Evolutionary conservation across 2,329 filamentous ascomycete species (phyloP).

Genomic region (Talaromyces islandicus): DNA sequence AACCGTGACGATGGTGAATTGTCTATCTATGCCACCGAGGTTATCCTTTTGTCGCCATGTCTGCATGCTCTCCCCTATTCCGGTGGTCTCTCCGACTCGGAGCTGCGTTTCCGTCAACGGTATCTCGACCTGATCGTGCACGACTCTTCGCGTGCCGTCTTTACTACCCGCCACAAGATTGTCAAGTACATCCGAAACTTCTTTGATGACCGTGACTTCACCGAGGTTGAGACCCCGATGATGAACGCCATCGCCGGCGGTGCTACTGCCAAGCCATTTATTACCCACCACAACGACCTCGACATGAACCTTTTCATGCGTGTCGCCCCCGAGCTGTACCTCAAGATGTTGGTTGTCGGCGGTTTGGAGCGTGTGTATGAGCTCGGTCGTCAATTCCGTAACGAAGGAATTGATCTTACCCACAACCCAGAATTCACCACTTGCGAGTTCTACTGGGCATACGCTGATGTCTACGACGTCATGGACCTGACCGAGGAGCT

Average conservation of each 20-base stretch:
- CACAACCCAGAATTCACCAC: conserved; percentile 99
- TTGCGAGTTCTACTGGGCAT: conserved; percentile 95
- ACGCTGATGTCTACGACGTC: conserved; percentile 83
- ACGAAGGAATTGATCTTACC: conserved; percentile 84
- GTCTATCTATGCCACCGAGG: conserved; percentile 83
- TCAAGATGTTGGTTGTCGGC: conserved; percentile 94
- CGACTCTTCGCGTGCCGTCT: conserved; percentile 73
- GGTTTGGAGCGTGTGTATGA: conserved; percentile 94
- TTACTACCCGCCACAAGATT: conserved; percentile 81
- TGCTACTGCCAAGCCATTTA: conserved; percentile 90
- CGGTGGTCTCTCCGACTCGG: conserved; percentile 92
- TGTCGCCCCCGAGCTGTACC: conserved; percentile 88
- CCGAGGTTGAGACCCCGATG: conserved; percentile 95
- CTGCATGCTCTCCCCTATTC: conserved; percentile 86
- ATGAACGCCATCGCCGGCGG: conserved; percentile 95
- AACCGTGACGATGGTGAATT: conserved; percentile 84
- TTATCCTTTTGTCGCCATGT: conserved; percentile 82
- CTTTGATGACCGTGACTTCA: conserved; percentile 81
- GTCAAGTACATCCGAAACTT: conserved; percentile 81
- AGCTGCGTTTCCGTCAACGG: conserved; percentile 86
- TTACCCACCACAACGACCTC: conserved; percentile 92
- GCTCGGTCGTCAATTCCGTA: conserved; percentile 90
- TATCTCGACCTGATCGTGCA: conserved; percentile 98
- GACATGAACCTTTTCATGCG: conserved; percentile 94
- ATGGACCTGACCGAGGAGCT: conserved; percentile 91